phyloP scores from a whole-genome alignment of 495 filamentous ascomycete species.

The Oidiodendron maius region DNA sequence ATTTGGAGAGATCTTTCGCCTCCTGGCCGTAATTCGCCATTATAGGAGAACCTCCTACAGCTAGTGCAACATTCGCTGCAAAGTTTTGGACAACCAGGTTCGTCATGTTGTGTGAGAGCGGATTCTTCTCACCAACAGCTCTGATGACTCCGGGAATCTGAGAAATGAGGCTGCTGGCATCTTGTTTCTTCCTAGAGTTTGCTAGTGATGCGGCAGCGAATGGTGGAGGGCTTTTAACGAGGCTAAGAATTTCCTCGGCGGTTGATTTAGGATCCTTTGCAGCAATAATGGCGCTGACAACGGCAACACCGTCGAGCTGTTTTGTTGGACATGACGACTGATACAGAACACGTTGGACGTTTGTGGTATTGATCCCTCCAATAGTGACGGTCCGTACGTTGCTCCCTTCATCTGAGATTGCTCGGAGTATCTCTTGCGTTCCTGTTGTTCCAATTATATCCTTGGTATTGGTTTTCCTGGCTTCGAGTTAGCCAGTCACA shows the following conservation, averaged over 20 bases:
- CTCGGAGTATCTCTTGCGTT: conserved; percentile 59
- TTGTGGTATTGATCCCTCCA: conserved; percentile 79
- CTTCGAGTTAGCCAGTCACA: too few species aligned
- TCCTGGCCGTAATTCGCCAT: conserved; percentile 88
- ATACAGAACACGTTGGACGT: conserved; percentile 66
- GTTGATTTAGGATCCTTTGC: conserved; percentile 57
- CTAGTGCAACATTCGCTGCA: conserved; percentile 80
- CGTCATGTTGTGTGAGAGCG: conserved; percentile 94
- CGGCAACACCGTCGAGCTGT: conserved; percentile 75
- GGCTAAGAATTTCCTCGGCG: conserved; percentile 45
- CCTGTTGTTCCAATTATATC: conserved; percentile 78
- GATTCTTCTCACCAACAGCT: conserved; percentile 52
- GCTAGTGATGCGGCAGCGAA: conserved; percentile 30
- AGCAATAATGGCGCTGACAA: conserved; percentile 85
- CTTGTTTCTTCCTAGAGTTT: background rate
- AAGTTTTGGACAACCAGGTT: conserved; percentile 91
- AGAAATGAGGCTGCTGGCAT: conserved; percentile 1
- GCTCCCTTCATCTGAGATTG: conserved; percentile 39
- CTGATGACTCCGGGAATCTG: conserved; percentile 50
- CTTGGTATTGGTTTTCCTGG: conserved; percentile 69
- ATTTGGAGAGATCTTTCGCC: conserved; percentile 65
- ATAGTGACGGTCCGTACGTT: conserved; percentile 68
- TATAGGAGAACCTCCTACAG: conserved; percentile 84
- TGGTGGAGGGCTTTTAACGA: conserved; percentile 42
- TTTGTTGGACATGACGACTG: conserved; percentile 42